phyloP scores from a whole-genome alignment of 352 stramenopile genomes.

The Phytopythium ostracodes region DNA sequence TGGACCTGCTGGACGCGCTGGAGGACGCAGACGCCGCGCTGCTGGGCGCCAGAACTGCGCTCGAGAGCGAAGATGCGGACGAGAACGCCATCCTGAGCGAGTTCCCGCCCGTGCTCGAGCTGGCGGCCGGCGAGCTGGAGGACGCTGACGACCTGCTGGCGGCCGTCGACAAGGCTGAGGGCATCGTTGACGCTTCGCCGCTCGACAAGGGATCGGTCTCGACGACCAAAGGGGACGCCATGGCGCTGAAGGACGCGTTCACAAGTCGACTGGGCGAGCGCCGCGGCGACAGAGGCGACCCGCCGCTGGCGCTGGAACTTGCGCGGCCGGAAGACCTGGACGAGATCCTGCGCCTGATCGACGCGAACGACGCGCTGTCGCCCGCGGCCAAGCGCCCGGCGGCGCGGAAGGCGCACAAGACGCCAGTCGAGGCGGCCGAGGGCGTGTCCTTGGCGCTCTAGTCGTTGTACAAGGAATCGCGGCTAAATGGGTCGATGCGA shows the following conservation, averaged over 20 bases:
- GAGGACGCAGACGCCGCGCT: background rate
- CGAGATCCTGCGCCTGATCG: slow-evolving; percentile 14
- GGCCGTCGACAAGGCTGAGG: background rate
- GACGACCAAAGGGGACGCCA: background rate
- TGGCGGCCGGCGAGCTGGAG: slow-evolving; percentile 7
- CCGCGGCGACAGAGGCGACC: background rate
- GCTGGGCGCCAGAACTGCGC: slow-evolving; percentile 2
- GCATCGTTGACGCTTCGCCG: background rate
- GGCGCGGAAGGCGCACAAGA: background rate
- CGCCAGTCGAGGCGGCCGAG: background rate
- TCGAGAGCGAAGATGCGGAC: background rate
- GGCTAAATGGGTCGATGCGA: background rate
- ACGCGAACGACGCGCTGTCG: slow-evolving; percentile 2
- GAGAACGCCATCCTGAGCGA: background rate
- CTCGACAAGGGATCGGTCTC: background rate
- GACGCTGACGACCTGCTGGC: slow-evolving; percentile 8
- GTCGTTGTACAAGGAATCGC: no score
- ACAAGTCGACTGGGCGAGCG: background rate
- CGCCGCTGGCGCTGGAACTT: slow-evolving; percentile 13
- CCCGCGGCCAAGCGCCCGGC: background rate
- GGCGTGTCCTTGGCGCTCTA: background rate
- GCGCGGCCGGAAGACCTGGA: slow-evolving; percentile 15
- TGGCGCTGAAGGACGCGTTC: background rate
- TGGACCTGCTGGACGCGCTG: background rate
- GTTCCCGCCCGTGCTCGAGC: slow-evolving; percentile 10